phyloP scores from a whole-genome alignment of 352 stramenopile species.

The Pythium volutum region DNA sequence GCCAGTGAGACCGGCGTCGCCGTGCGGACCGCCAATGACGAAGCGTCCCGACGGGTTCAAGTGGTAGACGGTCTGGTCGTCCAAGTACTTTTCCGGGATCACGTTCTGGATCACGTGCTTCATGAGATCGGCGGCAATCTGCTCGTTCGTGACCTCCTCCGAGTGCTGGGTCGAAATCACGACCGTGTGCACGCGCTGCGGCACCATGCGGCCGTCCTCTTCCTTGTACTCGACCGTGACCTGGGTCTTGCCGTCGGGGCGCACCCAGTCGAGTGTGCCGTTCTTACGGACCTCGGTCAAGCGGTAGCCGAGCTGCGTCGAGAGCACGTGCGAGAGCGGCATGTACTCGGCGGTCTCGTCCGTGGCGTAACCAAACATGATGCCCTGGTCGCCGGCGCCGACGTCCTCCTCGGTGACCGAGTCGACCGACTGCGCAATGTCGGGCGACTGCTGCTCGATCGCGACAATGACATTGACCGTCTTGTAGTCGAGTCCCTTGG shows the following conservation, averaged over 20 bases:
- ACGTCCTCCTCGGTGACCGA: conserved; percentile 96
- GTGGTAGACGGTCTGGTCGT: conserved; percentile 99
- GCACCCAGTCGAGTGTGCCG: conserved; percentile 97
- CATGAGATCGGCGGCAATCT: conserved; percentile 98
- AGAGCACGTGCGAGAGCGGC: conserved; percentile 97
- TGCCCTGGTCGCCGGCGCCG: conserved; percentile 97
- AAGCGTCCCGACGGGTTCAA: conserved; percentile 99
- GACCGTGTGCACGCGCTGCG: conserved; percentile 97
- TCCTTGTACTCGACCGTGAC: conserved; percentile 98
- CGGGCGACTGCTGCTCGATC: conserved; percentile 99
- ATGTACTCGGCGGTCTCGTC: conserved; percentile 98
- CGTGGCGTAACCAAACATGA: conserved; percentile 94
- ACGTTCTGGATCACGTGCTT: conserved; percentile 99
- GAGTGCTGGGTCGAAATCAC: conserved; percentile 99
- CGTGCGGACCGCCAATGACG: conserved; percentile 98
- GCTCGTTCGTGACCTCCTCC: conserved; percentile 98
- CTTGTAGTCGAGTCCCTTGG: conserved; percentile 99
- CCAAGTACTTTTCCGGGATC: conserved; percentile 98
- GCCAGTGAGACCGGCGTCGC: conserved; percentile 97
- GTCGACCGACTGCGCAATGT: conserved; percentile 99
- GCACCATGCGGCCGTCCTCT: conserved; percentile 93
- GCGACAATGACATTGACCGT: conserved; percentile 99
- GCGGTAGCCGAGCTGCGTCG: conserved; percentile 94
- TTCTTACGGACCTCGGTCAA: conserved; percentile 99
- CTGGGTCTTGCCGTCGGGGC: conserved; percentile 99